Evolutionary conservation across 352 stramenopile species (phyloP).

Genomic region (Pythium aquatile): DNA sequence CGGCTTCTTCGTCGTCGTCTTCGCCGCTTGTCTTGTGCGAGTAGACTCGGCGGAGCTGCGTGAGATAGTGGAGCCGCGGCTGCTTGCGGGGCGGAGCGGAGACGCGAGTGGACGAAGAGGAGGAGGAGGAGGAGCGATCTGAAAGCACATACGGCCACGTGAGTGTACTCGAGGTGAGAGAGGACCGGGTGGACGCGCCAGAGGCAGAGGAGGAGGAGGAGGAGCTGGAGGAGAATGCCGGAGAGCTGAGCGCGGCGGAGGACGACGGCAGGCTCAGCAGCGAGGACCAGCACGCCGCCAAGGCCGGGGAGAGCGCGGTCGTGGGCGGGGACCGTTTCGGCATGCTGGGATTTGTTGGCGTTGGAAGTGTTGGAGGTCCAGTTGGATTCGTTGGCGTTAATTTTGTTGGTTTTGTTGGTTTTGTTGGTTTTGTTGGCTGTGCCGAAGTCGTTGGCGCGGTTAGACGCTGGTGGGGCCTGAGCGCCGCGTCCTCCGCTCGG

Average conservation of each 20-base stretch:
- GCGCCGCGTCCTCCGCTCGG: slow-evolving; percentile 7
- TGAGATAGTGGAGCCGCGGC: slow-evolving; percentile 6
- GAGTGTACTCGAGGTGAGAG: slow-evolving; percentile 12
- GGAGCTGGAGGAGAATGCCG: slow-evolving; percentile 14
- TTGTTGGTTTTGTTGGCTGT: slow-evolving; percentile 1
- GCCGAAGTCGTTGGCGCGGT: neutral
- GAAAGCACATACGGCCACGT: slow-evolving; percentile 21
- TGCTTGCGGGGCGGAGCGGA: slow-evolving; percentile 14
- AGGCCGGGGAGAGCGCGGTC: slow-evolving; percentile 10
- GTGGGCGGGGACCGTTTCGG: neutral
- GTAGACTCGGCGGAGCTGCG: slow-evolving; percentile 7
- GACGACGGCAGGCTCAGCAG: slow-evolving; percentile 15
- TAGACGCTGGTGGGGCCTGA: neutral
- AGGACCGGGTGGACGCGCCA: slow-evolving; percentile 13
- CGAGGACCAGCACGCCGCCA: slow-evolving; percentile 24
- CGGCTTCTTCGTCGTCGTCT: slow-evolving; percentile 6
- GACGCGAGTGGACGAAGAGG: neutral
- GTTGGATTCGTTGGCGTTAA: slow-evolving; percentile 9
- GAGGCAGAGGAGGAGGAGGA: slow-evolving; percentile 4
- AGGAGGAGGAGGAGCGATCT: slow-evolving; percentile 20
- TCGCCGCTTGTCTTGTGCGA: slow-evolving; percentile 12
- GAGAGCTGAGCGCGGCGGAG: slow-evolving; percentile 7
- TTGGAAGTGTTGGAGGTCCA: neutral
- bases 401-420: neutral
- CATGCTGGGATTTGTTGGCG: neutral